Conservation (phyloP, 352 stramenopile genomes). For the Phytophthora chlamydospora region DNA sequence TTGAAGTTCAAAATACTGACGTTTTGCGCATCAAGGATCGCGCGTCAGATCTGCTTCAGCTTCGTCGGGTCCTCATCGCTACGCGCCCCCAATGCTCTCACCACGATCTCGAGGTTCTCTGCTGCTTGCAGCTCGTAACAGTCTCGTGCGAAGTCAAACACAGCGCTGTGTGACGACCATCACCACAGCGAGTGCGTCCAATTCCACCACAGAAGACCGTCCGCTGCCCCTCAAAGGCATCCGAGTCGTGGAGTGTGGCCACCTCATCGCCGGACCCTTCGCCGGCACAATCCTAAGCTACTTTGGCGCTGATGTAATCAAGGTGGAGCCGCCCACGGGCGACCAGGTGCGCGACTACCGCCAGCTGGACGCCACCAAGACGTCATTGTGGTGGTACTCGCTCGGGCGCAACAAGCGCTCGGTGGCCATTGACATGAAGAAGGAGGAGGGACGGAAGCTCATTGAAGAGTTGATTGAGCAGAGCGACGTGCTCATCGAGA, state of each 20-base stretch:
- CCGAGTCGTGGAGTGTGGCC: conserved; percentile 79
- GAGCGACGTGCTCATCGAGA: conserved; percentile 90
- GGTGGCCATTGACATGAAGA: conserved; percentile 84
- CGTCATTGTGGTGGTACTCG: conserved; percentile 91
- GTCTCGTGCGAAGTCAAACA: neutral
- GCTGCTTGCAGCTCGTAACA: conserved; percentile 17
- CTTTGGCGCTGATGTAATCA: conserved; percentile 92
- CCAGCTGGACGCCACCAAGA: conserved; percentile 71
- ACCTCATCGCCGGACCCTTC: conserved; percentile 84
- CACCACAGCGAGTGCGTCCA: conserved; percentile 10
- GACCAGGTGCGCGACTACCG: conserved; percentile 87
- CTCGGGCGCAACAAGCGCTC: conserved; percentile 89
- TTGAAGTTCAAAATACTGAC: conserved; percentile 41
- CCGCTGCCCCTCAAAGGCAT: conserved; percentile 71
- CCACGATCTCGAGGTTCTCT: conserved; percentile 12
- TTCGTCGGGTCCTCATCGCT: conserved; percentile 5
- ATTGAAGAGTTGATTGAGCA: conserved; percentile 74
- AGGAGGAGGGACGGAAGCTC: conserved; percentile 61
- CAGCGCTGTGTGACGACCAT: conserved; percentile 48
- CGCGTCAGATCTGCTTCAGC: conserved; percentile 27
- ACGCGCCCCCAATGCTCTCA: neutral
- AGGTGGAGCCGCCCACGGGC: conserved; percentile 85
- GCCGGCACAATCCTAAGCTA: conserved; percentile 87
- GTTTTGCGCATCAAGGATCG: conserved; percentile 22
- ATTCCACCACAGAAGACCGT: conserved; percentile 22